Evolutionary conservation across 2,329 filamentous ascomycete genomes (phyloP), one percentile per base, ranked within the genome.

Genomic region (Fusarium domesticum): DNA sequence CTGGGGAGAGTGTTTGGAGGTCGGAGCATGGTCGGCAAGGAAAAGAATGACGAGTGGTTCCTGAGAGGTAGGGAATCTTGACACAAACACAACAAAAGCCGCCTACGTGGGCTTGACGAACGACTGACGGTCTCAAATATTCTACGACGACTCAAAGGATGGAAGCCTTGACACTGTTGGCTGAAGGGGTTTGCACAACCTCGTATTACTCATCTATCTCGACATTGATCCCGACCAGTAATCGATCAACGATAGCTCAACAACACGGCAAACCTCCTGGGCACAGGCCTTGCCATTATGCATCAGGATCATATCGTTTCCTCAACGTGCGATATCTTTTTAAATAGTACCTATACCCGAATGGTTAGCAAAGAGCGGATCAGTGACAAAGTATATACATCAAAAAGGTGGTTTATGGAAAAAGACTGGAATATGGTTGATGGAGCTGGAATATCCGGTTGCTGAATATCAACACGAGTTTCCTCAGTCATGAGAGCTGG

Each of bases 11-110:
- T 95, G 89, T 66, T 70, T 96, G 16, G 89, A 81, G 59, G 82
- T 90, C 53, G 88, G 92, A 30, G 93, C 90, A 65, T 96, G 91
- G 73, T 93, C 84, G 65, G 95, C 84, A 48, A 89, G 85, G 68
- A 97, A 96, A 76, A 61, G 53, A 39, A 39, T 23, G 16, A 30
- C 23, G 34, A 42, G 16, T 23, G 28, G 40, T 15, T 20, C 18
- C 20, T 43, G 43, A 54, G 34, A n/a, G 34, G 37, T 32, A n/a
- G 34, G 37, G 31, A 28, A 41, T 43, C 25, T n/a, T 15, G 37
- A 33, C 19, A 25, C 44, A 52, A 49, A 51, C 47, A 43, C 42
- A 50, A 56, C 42, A 16, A 46, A 43, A 38, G 25, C 39, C 43
- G 32, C 45, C 23, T 37, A 50, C 18, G 35, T 47, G 45, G 30